These are phyloP conservation scores for Macaranga tanarius DNA, from an alignment of 441 rosid species.

Conservation along the genomic window DNA sequence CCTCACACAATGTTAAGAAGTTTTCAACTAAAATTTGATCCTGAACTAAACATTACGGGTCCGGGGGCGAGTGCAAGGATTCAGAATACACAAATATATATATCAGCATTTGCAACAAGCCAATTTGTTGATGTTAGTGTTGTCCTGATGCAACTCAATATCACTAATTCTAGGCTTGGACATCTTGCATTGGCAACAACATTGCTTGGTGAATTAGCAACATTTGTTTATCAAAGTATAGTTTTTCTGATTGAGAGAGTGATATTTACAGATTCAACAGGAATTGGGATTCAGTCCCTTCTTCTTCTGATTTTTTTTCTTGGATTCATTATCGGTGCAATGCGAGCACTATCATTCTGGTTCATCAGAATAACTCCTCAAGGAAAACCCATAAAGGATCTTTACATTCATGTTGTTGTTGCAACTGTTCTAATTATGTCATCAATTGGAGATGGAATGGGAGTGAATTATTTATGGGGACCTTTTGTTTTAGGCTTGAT, in stretches of 20 bases:
- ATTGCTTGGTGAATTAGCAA: conserved; percentile 29
- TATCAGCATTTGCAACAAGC: not conserved
- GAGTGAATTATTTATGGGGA: conserved; percentile 22
- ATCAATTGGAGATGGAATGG: conserved; percentile 18
- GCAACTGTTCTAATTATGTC: conserved; percentile 15
- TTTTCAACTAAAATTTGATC: too few species aligned
- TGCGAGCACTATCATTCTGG: conserved; percentile 24
- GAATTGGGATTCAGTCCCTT: not conserved
- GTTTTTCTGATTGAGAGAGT: not conserved
- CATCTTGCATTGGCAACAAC: conserved; percentile 35
- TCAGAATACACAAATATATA: not conserved
- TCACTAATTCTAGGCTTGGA: conserved; percentile 38
- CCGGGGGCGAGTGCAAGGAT: not conserved
- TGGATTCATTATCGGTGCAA: not conserved
- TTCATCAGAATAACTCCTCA: conserved; percentile 33
- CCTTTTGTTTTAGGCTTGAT: conserved; percentile 34
- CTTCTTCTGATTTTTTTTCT: not conserved
- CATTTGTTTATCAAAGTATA: not conserved
- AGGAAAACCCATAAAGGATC: conserved; percentile 30
- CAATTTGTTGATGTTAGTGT: conserved; percentile 37
- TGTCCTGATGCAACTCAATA: conserved; percentile 34
- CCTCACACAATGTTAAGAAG: not conserved
- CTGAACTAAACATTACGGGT: too few species aligned
- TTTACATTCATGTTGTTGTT: conserved; percentile 16
- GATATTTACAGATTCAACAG: not conserved